Evolutionary conservation across 78 protist genomes (phyloP).

Genomic region (Mantamonas sphyraenae): DNA sequence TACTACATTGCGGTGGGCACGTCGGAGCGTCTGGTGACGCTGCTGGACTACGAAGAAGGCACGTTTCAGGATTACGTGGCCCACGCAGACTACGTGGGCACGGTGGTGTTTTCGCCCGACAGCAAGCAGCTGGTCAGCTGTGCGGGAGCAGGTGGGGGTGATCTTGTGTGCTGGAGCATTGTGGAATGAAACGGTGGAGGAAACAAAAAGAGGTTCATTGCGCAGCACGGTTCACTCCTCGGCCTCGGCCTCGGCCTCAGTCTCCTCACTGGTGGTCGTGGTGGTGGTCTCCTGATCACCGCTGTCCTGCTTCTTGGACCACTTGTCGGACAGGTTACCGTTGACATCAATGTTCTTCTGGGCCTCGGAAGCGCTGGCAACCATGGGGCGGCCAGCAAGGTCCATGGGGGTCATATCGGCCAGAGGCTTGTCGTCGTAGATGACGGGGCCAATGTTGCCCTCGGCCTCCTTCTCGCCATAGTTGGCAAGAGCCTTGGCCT

Average conservation of each 20-base stretch:
- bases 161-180: too few relatives aligned
- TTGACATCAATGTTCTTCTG: background rate
- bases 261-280: background rate
- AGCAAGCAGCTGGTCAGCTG: too few relatives aligned
- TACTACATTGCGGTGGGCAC: too few relatives aligned
- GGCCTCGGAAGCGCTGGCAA: constrained; percentile 7
- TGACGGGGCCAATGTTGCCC: background rate
- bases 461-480: background rate
- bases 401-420: constrained; percentile 5
- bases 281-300: background rate
- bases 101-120: too few relatives aligned
- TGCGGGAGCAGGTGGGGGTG: too few relatives aligned
- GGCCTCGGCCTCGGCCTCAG: background rate
- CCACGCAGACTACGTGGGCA: too few relatives aligned
- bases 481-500: background rate
- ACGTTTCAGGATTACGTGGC: too few relatives aligned
- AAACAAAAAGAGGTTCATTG: too few relatives aligned
- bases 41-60: too few relatives aligned
- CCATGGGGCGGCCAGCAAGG: constrained; percentile 8
- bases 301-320: background rate
- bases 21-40: too few relatives aligned
- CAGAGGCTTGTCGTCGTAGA: background rate
- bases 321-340: background rate
- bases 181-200: too few relatives aligned
- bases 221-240: too few relatives aligned